A percentile compares a stretch with the other conserved stretches of the same genome.
These are phyloP conservation scores for Scedosporium minutisporum DNA, from an alignment of 2,329 filamentous ascomycete species.

Conservation along the genomic window DNA sequence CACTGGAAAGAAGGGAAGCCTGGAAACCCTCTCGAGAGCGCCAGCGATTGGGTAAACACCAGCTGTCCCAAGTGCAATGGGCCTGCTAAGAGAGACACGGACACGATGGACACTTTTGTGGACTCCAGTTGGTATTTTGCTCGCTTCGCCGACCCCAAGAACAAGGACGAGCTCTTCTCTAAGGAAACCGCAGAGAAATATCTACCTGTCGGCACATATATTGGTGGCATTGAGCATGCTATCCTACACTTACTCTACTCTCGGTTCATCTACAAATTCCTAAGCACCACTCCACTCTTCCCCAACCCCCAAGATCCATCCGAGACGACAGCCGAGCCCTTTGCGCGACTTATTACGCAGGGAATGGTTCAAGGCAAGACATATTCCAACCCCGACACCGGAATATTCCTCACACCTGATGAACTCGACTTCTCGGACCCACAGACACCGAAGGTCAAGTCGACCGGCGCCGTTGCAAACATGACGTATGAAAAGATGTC, in stretches of 20 bases:
- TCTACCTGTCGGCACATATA: slow-evolving; percentile 77
- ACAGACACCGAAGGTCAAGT: slow-evolving; percentile 48
- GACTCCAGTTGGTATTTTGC: slow-evolving; percentile 93
- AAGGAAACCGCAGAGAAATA: slow-evolving; percentile 40
- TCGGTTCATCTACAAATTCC: slow-evolving; percentile 82
- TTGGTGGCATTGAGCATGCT: slow-evolving; percentile 83
- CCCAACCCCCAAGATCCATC: slow-evolving; percentile 25
- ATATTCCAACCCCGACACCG: slow-evolving; percentile 62
- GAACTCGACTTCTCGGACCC: slow-evolving; percentile 59
- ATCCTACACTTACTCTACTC: slow-evolving; percentile 85
- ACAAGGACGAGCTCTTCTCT: slow-evolving; percentile 51
- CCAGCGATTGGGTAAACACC: slow-evolving; percentile 64
- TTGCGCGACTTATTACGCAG: slow-evolving; percentile 73
- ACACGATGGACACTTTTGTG: slow-evolving; percentile 95
- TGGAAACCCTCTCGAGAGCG: slow-evolving; percentile 68
- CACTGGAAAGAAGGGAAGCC: slow-evolving; percentile 60
- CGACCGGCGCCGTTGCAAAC: slow-evolving; percentile 47
- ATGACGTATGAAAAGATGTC: slow-evolving; percentile 86
- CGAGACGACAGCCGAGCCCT: slow-evolving; percentile 53
- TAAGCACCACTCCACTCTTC: slow-evolving; percentile 47
- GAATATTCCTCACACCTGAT: slow-evolving; percentile 65
- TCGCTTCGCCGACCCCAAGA: slow-evolving; percentile 65
- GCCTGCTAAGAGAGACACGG: slow-evolving; percentile 70
- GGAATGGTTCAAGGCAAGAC: slow-evolving; percentile 92
- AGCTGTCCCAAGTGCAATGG: slow-evolving; percentile 64